Conservation (phyloP, 192 early-diverging fungal genomes). For the Coemansia umbellata region DNA sequence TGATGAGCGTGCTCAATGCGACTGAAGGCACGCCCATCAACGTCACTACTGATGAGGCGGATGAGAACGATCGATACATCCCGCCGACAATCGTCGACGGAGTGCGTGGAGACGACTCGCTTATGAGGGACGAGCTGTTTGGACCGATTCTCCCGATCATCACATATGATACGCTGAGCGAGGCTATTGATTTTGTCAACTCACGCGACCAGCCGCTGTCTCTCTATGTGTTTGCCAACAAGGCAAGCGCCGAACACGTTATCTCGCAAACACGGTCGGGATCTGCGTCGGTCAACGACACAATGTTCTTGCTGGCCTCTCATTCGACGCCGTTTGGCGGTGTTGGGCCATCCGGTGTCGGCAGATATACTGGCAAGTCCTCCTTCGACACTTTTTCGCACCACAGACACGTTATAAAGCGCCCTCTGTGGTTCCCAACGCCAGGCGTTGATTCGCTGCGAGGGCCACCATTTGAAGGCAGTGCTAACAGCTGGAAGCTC, state of each 20-base stretch:
- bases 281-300: slow-evolving; percentile 74
- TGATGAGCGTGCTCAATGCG: slow-evolving; percentile 52
- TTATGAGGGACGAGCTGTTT: slow-evolving; percentile 89
- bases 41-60: slow-evolving; percentile 53
- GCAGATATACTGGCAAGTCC: slow-evolving; percentile 74
- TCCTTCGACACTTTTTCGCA: slow-evolving; percentile 83
- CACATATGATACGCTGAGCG: slow-evolving; percentile 58
- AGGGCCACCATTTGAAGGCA: slow-evolving; percentile 26
- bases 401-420: slow-evolving; percentile 57
- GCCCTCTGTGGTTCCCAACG: slow-evolving; percentile 34
- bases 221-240: slow-evolving; percentile 69
- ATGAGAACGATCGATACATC: slow-evolving; percentile 65
- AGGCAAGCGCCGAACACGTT: slow-evolving; percentile 55
- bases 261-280: slow-evolving; percentile 72
- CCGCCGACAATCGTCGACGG: slow-evolving; percentile 79
- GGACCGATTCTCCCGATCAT: slow-evolving; percentile 87
- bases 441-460: slow-evolving; percentile 36
- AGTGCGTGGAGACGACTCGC: slow-evolving; percentile 55
- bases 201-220: slow-evolving; percentile 70
- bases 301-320: slow-evolving; percentile 58
- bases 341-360: slow-evolving; percentile 79
- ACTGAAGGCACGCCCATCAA: slow-evolving; percentile 52
- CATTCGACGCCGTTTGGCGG: slow-evolving; percentile 82
- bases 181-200: slow-evolving; percentile 63
- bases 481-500: slow-evolving; percentile 38